Conservation (phyloP, 2,329 filamentous ascomycete genomes). For the Exophiala bonariae region DNA sequence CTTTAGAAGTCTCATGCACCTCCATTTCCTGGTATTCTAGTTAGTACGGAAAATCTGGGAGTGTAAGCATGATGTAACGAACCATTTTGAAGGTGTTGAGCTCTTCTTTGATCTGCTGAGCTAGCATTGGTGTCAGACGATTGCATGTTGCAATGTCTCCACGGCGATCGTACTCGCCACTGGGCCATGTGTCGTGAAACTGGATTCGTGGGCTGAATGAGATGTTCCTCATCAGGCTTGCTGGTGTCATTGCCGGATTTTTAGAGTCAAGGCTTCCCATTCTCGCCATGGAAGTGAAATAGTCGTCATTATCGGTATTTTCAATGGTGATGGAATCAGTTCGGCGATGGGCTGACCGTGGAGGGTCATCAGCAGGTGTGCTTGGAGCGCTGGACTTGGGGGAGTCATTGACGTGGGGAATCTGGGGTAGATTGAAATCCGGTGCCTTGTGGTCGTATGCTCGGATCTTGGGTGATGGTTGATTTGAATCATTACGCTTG, state of each 20-base stretch:
- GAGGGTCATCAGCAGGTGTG: conserved; percentile 73
- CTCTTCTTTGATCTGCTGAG: conserved; percentile 99
- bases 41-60: no score
- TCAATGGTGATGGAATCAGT: conserved; percentile 71
- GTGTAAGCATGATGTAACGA: conserved; percentile 43
- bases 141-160: conserved; percentile 98
- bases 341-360: conserved; percentile 59
- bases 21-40: conserved; percentile 83
- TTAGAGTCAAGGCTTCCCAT: conserved; percentile 70
- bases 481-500: conserved; percentile 72
- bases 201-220: conserved; percentile 88
- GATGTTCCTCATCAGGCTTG: conserved; percentile 64
- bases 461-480: conserved; percentile 67
- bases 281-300: conserved; percentile 74
- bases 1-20: conserved; percentile 97
- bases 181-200: conserved; percentile 95
- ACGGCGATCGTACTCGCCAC: conserved; percentile 90
- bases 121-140: conserved; percentile 90
- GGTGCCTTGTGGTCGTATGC: conserved; percentile 57
- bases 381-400: conserved; percentile 83
- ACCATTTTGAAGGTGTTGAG: conserved; percentile 99
- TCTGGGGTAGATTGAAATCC: conserved; percentile 59
- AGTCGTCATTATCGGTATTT: conserved; percentile 90
- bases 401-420: conserved; percentile 69
- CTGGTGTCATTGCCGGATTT: conserved; percentile 77